Evolutionary conservation across 129 eudicot genomes (phyloP), one percentile per base, ranked within the genome.

Genomic region (Saposhnikovia divaricata): DNA sequence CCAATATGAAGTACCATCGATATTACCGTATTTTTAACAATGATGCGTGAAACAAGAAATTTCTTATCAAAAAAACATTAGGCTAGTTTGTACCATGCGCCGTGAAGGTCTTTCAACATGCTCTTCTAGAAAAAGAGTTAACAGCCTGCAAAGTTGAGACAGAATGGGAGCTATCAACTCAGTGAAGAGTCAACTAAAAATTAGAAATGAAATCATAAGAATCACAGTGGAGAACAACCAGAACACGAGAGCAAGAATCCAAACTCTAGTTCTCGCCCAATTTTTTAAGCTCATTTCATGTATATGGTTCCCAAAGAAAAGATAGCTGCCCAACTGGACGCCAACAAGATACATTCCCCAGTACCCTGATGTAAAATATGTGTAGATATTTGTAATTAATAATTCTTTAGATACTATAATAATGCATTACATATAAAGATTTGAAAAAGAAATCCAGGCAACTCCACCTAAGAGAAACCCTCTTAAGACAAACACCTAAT

Each of bases 321-420:
- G 87, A 86, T 78, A 86, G 79, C 81, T 89, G 66, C 96, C 94
- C 72, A 92, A 72, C 87, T 90, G 90, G 45, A 95, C 97, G 65
- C 96, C 92, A 74, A 95, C 80, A 51, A 95, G 90, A 84, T 95
- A 90, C 94, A 95, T 72, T 12, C 98, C 97, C 98, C 96, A 90
- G 81, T 95, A 95, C 34, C 98, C 98, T 92, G 84, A 46, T 4
- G 21, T 15, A 74, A 27, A 23, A 74, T 38, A n/a, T 38, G 37
- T 65, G 1, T 4, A 27, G 28, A 8, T 27, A n/a, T 12, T 27
- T 65, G 12, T 65, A n/a, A 27, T 10, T 65, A 11, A 65, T 11
- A 65, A 27, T 9, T 65, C 6, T 65, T 39, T 65, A 27, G 19
- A 25, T 63, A 25, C 28, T n/a, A 28, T 27, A 55, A 6, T 21